Conservation (phyloP, 139 green algal species). For the Asterochloris sp. region DNA sequence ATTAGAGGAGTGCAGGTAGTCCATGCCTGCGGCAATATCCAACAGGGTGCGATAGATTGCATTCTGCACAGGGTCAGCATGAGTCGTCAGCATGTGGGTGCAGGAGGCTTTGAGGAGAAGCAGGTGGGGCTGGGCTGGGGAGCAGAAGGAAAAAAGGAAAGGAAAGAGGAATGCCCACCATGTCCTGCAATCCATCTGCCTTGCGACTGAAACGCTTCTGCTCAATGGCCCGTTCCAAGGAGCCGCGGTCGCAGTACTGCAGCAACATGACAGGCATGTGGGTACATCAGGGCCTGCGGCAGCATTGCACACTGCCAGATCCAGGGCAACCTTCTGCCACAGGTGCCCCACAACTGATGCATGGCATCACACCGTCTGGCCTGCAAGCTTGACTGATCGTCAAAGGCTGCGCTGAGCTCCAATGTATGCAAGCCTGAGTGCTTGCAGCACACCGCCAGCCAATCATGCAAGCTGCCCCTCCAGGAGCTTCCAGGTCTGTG, state of each 20-base stretch:
- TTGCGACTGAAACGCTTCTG: constrained; percentile 4
- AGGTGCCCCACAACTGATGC: too few relatives aligned
- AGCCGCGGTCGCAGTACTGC: constrained; percentile 31
- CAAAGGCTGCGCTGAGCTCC: too few relatives aligned
- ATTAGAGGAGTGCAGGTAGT: constrained; percentile 47
- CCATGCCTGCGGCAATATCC: constrained; percentile 44
- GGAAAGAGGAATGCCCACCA: neutral
- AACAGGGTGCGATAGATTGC: constrained; percentile 26
- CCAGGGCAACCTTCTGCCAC: too few relatives aligned
- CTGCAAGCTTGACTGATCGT: too few relatives aligned
- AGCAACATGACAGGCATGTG: neutral
- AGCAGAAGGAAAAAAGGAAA: neutral
- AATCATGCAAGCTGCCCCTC: too few relatives aligned
- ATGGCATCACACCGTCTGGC: too few relatives aligned
- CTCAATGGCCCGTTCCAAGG: constrained; percentile 20
- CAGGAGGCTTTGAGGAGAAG: neutral
- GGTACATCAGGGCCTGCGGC: too few relatives aligned
- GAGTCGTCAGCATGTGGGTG: neutral
- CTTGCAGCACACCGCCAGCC: too few relatives aligned
- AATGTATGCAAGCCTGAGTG: too few relatives aligned
- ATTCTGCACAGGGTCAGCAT: constrained; percentile 1
- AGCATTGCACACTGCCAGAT: too few relatives aligned
- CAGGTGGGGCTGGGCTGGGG: neutral
- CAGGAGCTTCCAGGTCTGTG: too few relatives aligned
- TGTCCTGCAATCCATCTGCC: constrained; percentile 20